phyloP scores from a whole-genome alignment of 208 protist genomes.

The Porcisia hertigi region DNA sequence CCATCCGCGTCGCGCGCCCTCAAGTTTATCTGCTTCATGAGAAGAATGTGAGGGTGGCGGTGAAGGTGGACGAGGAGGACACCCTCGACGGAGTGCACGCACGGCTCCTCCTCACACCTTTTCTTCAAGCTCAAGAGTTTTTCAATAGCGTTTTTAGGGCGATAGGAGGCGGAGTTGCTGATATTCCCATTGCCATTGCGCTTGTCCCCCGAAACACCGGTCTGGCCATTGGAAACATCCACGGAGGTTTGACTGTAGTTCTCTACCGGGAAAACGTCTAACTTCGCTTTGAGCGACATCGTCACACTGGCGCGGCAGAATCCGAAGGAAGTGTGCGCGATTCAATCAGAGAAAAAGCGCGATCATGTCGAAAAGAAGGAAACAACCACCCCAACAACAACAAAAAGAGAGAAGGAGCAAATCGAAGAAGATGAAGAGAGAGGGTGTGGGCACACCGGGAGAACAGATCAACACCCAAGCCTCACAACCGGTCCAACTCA shows the following conservation, averaged over 20 bases:
- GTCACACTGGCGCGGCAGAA: not conserved
- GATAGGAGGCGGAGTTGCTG: constrained; percentile 17
- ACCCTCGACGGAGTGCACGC: constrained; percentile 87
- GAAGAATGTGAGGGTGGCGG: constrained; percentile 90
- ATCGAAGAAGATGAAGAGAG: too few relatives aligned
- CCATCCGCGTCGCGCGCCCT: constrained; percentile 25
- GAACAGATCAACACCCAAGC: too few relatives aligned
- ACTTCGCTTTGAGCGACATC: constrained; percentile 73
- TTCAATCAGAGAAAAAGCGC: not conserved
- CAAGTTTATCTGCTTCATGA: constrained; percentile 62
- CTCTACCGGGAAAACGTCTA: constrained; percentile 83
- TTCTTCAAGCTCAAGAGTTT: constrained; percentile 83
- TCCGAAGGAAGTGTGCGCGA: not conserved
- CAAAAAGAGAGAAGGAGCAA: too few relatives aligned
- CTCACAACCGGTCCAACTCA: too few relatives aligned
- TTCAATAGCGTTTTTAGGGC: constrained; percentile 69
- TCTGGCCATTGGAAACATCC: constrained; percentile 29
- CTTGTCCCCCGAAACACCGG: constrained; percentile 21
- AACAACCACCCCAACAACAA: too few relatives aligned
- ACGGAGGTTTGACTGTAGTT: constrained; percentile 56
- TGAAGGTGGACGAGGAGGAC: constrained; percentile 93
- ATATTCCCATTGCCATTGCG: constrained; percentile 16
- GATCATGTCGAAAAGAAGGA: not conserved
- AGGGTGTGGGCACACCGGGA: too few relatives aligned
- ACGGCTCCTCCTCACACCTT: constrained; percentile 81